These are phyloP conservation scores for Trichodelitschia bisporula DNA, from an alignment of 495 filamentous ascomycete genomes.

Conservation along the genomic window DNA sequence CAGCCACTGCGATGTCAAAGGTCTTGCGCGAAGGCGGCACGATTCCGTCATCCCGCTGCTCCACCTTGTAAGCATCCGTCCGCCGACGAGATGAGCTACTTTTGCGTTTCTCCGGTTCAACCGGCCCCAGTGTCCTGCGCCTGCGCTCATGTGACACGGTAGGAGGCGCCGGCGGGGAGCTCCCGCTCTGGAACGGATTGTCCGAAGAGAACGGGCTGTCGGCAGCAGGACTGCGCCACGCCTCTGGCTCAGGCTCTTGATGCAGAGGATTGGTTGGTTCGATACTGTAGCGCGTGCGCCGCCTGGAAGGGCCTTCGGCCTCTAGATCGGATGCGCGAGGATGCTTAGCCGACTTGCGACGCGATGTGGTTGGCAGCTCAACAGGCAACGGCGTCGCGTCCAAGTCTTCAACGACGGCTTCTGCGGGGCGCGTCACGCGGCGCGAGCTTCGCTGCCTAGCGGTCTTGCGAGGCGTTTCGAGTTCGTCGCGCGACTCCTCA, in stretches of 20 bases:
- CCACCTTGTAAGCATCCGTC: conserved; percentile 14
- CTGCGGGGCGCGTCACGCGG: conserved; percentile 5
- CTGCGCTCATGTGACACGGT: conserved; percentile 18
- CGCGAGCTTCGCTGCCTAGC: conserved; percentile 5
- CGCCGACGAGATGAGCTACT: conserved; percentile 21
- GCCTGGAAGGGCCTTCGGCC: conserved; percentile 14
- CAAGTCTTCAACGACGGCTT: conserved; percentile 9
- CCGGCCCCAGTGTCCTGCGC: conserved; percentile 13
- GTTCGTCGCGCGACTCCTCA: conserved; percentile 16
- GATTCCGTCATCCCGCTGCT: conserved; percentile 14
- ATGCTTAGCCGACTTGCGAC: conserved; percentile 26
- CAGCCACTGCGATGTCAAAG: conserved; percentile 17
- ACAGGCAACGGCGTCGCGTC: too few species aligned
- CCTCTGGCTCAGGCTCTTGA: conserved; percentile 8
- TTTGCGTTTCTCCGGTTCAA: conserved; percentile 18
- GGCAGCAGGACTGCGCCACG: conserved; percentile 8
- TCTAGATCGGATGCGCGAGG: conserved; percentile 23
- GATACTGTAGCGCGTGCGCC: conserved; percentile 18
- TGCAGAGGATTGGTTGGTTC: too few species aligned
- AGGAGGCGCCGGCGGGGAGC: conserved; percentile 24
- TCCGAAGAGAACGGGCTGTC: conserved; percentile 55
- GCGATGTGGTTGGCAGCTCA: conserved; percentile 19
- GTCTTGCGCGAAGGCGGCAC: conserved; percentile 19
- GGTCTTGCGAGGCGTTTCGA: conserved; percentile 11
- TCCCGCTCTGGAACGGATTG: conserved; percentile 87